These are phyloP conservation scores for Skeletonema potamos DNA, from an alignment of 108 stramenopile species.

Conservation along the genomic window DNA sequence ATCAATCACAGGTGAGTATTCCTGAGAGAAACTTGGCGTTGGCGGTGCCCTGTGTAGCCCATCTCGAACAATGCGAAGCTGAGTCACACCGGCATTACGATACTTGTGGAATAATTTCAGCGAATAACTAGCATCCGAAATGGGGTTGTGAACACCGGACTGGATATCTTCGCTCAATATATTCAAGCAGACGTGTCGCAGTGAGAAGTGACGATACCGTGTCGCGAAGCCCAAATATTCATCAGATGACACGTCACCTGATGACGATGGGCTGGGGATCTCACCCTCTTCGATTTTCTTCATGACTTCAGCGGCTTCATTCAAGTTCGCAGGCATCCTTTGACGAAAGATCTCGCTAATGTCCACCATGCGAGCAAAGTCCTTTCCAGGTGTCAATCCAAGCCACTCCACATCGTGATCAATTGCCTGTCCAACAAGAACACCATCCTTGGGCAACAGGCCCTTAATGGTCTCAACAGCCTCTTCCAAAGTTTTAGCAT, in stretches of 20 bases:
- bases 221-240: conserved; percentile 38
- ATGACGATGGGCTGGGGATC: not conserved
- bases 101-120: conserved; percentile 53
- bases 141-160: conserved; percentile 81
- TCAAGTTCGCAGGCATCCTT: conserved; percentile 26
- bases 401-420: conserved; percentile 56
- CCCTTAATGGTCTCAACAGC: conserved; percentile 22
- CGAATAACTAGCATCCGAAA: conserved; percentile 45
- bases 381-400: conserved; percentile 38
- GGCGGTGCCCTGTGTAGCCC: conserved; percentile 44
- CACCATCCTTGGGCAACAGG: conserved; percentile 43
- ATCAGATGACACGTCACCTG: conserved; percentile 21
- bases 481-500: conserved; percentile 34
- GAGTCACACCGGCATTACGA: conserved; percentile 34
- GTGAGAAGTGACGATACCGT: conserved; percentile 36
- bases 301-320: conserved; percentile 17
- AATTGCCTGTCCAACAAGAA: conserved; percentile 54
- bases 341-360: conserved; percentile 47
- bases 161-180: conserved; percentile 54
- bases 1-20: conserved; percentile 42
- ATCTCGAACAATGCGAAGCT: conserved; percentile 47
- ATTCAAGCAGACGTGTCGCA: conserved; percentile 48
- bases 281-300: conserved; percentile 23
- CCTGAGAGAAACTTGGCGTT: conserved; percentile 42
- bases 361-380: conserved; percentile 43